Conservation (phyloP, 345 rosid species). For the Punica granatum region DNA sequence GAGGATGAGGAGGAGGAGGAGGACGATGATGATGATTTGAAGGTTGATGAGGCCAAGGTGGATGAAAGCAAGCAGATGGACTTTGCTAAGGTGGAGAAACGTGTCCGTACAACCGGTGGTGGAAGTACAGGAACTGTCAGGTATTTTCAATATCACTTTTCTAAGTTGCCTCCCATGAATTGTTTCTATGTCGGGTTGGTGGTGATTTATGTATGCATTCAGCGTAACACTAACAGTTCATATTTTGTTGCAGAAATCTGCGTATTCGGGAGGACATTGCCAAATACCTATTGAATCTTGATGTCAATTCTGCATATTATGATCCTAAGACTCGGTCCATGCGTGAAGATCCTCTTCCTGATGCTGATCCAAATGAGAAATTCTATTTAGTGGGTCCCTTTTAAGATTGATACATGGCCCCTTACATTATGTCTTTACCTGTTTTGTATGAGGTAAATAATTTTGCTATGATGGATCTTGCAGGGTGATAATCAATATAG, state of each 20-base stretch:
- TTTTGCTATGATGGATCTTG: not conserved
- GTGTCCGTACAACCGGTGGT: constrained; percentile 94
- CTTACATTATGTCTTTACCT: not conserved
- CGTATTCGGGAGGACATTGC: constrained; percentile 58
- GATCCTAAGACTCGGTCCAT: constrained; percentile 67
- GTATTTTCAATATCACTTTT: constrained; percentile 18
- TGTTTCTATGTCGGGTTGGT: not conserved
- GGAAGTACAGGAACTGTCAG: constrained; percentile 98
- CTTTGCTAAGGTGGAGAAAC: constrained; percentile 93
- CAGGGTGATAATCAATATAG: constrained; percentile 70
- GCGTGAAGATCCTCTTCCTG: constrained; percentile 89
- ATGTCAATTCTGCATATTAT: constrained; percentile 58
- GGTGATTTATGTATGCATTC: not conserved
- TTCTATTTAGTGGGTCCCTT: constrained; percentile 39
- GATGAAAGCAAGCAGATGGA: constrained; percentile 96
- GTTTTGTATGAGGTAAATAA: not conserved
- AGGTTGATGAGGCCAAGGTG: constrained; percentile 86
- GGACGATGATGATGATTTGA: constrained; percentile 65
- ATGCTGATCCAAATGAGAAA: constrained; percentile 77
- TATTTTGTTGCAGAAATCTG: constrained; percentile 25
- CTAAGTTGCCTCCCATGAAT: not conserved
- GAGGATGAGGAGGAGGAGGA: constrained; percentile 75
- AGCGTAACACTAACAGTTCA: not conserved
- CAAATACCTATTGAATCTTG: constrained; percentile 57
- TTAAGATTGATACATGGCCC: not conserved